phyloP scores from a whole-genome alignment of 1,139 yeast species.

The Sugiyamaella sp. region DNA sequence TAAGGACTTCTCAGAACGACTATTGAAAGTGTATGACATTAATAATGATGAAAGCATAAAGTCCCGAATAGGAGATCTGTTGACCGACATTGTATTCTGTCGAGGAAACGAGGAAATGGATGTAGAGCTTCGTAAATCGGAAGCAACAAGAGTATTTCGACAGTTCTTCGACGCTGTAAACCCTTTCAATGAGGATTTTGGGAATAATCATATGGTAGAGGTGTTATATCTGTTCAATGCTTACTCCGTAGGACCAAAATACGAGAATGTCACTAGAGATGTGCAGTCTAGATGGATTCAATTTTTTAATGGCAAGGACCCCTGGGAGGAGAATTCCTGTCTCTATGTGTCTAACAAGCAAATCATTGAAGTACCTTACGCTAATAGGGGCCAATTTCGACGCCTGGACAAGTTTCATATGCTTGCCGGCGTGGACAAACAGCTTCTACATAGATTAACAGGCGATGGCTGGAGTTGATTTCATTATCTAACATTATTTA shows the following conservation, averaged over 20 bases:
- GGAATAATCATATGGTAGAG: slow-evolving; percentile 41
- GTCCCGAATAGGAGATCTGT: slow-evolving; percentile 21
- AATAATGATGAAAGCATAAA: slow-evolving; percentile 10
- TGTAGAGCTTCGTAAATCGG: slow-evolving; percentile 20
- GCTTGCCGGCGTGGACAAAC: slow-evolving; percentile 1
- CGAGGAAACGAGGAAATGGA: slow-evolving; percentile 27
- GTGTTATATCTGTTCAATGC: slow-evolving; percentile 35
- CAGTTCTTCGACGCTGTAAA: slow-evolving; percentile 37
- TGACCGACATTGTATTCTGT: slow-evolving; percentile 29
- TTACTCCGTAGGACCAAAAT: slow-evolving; percentile 27
- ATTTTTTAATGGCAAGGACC: slow-evolving; percentile 31
- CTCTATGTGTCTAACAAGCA: slow-evolving; percentile 13
- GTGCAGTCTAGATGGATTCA: slow-evolving; percentile 34
- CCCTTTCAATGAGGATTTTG: slow-evolving; percentile 32
- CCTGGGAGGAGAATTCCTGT: slow-evolving; percentile 31
- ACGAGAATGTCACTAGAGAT: slow-evolving; percentile 24
- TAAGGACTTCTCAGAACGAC: background rate
- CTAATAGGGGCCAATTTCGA: slow-evolving; percentile 7
- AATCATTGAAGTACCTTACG: slow-evolving; percentile 11
- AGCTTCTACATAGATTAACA: slow-evolving; percentile 9
- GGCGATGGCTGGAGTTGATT: slow-evolving; percentile 12
- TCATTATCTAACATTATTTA: background rate
- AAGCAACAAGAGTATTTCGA: slow-evolving; percentile 28
- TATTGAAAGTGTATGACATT: slow-evolving; percentile 20
- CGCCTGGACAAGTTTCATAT: slow-evolving; percentile 14